These are phyloP conservation scores for Yarrowia divulgata DNA, from an alignment of 805 yeast species.

Conservation along the genomic window DNA sequence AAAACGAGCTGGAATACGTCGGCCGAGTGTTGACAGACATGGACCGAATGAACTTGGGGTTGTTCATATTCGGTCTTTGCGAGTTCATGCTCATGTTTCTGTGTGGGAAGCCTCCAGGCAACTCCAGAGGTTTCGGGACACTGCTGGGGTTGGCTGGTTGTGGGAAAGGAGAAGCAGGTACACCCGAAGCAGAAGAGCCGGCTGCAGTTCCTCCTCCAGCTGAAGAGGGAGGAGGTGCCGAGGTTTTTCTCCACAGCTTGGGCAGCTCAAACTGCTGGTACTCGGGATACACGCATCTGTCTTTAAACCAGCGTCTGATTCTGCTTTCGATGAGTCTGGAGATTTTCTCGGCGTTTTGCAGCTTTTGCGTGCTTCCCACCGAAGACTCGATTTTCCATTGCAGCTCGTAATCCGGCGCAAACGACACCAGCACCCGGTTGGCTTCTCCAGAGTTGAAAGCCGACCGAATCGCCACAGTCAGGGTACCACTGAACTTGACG, in stretches of 20 bases:
- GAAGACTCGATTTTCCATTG: slow-evolving; percentile 89
- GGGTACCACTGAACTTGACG: slow-evolving; percentile 88
- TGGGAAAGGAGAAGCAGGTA: slow-evolving; percentile 12
- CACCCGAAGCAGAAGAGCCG: background rate
- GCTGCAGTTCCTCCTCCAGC: background rate
- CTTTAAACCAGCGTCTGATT: slow-evolving; percentile 87
- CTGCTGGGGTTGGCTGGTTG: slow-evolving; percentile 28
- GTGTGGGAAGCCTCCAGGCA: slow-evolving; percentile 31
- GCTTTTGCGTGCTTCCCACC: slow-evolving; percentile 89
- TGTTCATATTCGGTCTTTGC: slow-evolving; percentile 16
- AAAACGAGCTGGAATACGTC: slow-evolving; percentile 18
- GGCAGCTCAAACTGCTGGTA: slow-evolving; percentile 87
- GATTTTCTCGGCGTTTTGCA: slow-evolving; percentile 78
- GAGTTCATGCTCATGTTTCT: slow-evolving; percentile 34
- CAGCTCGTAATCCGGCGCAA: slow-evolving; percentile 87
- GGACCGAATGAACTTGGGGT: slow-evolving; percentile 40
- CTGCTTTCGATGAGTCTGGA: slow-evolving; percentile 82
- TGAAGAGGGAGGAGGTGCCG: slow-evolving; percentile 15
- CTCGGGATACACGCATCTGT: slow-evolving; percentile 92
- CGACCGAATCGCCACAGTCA: slow-evolving; percentile 62
- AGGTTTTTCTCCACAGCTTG: slow-evolving; percentile 73
- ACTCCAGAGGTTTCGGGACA: slow-evolving; percentile 22
- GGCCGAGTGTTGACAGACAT: slow-evolving; percentile 45
- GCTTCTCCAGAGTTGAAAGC: slow-evolving; percentile 40
- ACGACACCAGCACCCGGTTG: slow-evolving; percentile 85